A percentile compares a stretch with the other conserved stretches of the same genome.
phyloP scores from a whole-genome alignment of 345 rosid species.

The Cardamine occulta region DNA sequence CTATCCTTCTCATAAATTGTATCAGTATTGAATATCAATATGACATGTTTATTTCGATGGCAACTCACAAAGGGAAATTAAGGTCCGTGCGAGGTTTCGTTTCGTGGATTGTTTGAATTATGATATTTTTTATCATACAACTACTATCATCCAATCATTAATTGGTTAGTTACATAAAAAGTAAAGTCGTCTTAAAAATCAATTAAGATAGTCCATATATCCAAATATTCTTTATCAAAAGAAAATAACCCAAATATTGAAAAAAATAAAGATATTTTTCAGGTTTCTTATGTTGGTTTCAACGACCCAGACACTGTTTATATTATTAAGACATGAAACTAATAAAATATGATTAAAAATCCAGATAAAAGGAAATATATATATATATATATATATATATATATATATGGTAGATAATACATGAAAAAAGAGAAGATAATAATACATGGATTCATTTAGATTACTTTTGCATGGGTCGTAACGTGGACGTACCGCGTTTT shows the following conservation, averaged over 20 bases:
- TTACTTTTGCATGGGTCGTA: constrained; percentile 30
- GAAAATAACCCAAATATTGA: neutral
- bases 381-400: neutral
- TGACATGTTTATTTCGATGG: constrained; percentile 26
- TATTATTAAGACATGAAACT: neutral
- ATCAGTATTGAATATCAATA: neutral
- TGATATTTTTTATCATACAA: constrained; percentile 9
- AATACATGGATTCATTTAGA: neutral
- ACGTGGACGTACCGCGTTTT: constrained; percentile 19
- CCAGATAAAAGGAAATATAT: neutral
- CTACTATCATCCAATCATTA: neutral
- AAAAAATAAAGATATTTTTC: constrained; percentile 19
- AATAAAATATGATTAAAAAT: neutral
- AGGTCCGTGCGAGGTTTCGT: constrained; percentile 12
- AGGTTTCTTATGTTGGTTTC: constrained; percentile 35
- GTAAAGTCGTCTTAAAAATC: neutral
- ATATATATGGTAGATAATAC: neutral
- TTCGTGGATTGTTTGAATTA: neutral
- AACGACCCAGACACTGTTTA: constrained; percentile 20
- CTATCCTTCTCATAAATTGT: constrained; percentile 20
- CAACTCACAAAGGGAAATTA: constrained; percentile 1
- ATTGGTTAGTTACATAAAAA: neutral
- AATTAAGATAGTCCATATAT: neutral
- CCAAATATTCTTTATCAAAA: neutral
- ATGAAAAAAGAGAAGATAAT: no score